phyloP scores from a whole-genome alignment of 257 asterid species.

The Coffea eugenioides region DNA sequence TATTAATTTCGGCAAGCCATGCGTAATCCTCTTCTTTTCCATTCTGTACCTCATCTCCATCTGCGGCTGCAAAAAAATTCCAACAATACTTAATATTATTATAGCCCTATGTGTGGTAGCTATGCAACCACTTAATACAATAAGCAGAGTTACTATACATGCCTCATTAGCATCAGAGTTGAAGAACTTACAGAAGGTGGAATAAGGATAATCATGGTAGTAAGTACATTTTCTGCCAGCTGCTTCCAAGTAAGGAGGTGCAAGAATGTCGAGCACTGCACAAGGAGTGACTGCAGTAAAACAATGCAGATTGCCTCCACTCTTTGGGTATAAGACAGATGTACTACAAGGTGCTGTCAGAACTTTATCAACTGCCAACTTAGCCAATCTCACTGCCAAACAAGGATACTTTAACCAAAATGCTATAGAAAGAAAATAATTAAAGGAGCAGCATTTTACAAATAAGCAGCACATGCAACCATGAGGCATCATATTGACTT shows the following conservation, averaged over 20 bases:
- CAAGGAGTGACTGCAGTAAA: conserved; percentile 93
- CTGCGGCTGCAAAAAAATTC: conserved; percentile 31
- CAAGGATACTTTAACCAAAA: conserved; percentile 12
- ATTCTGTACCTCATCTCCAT: conserved; percentile 31
- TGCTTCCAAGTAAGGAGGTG: conserved; percentile 80
- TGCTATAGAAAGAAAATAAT: conserved; percentile 2
- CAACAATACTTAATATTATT: not conserved
- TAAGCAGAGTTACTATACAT: not conserved
- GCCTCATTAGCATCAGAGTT: not conserved
- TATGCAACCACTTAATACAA: not conserved
- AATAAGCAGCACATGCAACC: not conserved
- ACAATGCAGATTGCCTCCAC: conserved; percentile 89
- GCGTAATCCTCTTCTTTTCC: conserved; percentile 69
- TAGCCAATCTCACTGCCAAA: conserved; percentile 83
- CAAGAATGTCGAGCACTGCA: conserved; percentile 91
- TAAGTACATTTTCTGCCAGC: conserved; percentile 82
- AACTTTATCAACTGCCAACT: conserved; percentile 73
- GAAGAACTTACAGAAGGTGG: conserved; percentile 59
- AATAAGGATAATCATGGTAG: conserved; percentile 72
- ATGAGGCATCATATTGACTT: not conserved
- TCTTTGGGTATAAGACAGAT: conserved; percentile 69
- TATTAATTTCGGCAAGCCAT: conserved; percentile 69
- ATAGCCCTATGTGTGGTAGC: not conserved
- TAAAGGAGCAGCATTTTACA: conserved; percentile 12
- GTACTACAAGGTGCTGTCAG: conserved; percentile 71